Base-by-base conservation (phyloP, 73 alveolate genomes). In the Paramecium sexaurelia region DNA sequence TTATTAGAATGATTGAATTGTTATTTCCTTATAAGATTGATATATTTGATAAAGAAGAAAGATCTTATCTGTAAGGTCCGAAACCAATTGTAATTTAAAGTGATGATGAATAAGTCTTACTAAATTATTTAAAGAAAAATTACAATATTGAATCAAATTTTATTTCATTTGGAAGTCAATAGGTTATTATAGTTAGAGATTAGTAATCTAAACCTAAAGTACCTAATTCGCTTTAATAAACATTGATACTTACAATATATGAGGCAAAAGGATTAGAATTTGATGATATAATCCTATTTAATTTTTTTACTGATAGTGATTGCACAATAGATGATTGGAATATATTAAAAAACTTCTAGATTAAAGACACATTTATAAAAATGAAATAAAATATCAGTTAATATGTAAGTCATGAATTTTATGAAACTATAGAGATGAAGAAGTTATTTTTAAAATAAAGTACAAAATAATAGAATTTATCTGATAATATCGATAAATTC, bases 191-290 rank as follows among this genome's bases (percentile, higher is more conserved):
- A 39, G 98, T 95, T 7, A 94, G 96, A 82, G 95, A 95, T 78
- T 93, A 96, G 56, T 95, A 75, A 35, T 82, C 95, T 6, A 96
- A 96, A 75, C 90, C 75, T 11, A 93, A 75, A 35, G 56, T 96
- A 9, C 98, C 97, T 2, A 69, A 90, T 39, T 56, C 95, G 51
- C 91, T 96, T 45, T 39, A 94, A 71, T 96, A 95, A 75, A 97
- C 98, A 33, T 93, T 96, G 7, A 86, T 96, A 32, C 88, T 96
- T 15, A 95, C 99, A 6, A 96, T 96, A 9, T 96, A 92, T 47
- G 99, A 96, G 68, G 96, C 98, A 11, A 96, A 96, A 92, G 99
- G 99, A 47, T 95, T 97, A 8, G 99, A 97, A 91, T 97, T 96
- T 85, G 98, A 96, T 57, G 99, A 97, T 93, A 98, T 97, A 22